Evolutionary conservation across 2,329 filamentous ascomycete genomes (phyloP).

Genomic region (Aspergillus viridinutans): DNA sequence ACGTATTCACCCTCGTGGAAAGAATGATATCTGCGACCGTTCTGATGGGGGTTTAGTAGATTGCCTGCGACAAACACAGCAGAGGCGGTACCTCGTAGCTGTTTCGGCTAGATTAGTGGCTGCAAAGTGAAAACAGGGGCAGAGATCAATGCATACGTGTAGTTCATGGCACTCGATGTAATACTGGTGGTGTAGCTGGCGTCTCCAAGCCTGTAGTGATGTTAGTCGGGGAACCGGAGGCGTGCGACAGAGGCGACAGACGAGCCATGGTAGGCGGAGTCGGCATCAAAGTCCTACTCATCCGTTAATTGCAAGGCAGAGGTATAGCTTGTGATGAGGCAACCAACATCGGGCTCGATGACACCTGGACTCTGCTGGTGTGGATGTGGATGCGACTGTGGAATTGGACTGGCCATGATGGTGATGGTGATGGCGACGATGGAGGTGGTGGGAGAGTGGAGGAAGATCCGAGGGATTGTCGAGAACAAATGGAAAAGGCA

Average conservation of each 20-base stretch:
- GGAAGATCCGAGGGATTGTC: not conserved
- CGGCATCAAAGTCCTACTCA: conserved; percentile 21
- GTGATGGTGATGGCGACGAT: not conserved
- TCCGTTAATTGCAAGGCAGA: not conserved
- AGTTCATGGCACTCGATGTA: conserved; percentile 28
- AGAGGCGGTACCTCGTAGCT: conserved; percentile 28
- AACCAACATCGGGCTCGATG: conserved; percentile 27
- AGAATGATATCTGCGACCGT: conserved; percentile 31
- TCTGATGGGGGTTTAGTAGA: conserved; percentile 13
- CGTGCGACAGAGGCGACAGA: conserved; percentile 12
- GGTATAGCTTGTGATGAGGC: not conserved
- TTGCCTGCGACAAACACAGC: not conserved
- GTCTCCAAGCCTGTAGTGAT: conserved; percentile 18
- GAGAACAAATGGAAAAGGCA: not conserved
- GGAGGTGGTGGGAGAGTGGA: not conserved
- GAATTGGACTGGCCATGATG: not conserved
- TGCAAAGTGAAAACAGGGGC: not conserved
- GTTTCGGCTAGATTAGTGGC: conserved; percentile 6
- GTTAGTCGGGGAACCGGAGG: not conserved
- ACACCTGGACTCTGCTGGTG: conserved; percentile 5
- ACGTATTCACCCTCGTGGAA: conserved; percentile 30
- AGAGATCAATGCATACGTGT: conserved; percentile 20
- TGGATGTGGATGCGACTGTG: not conserved
- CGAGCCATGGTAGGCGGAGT: conserved; percentile 25
- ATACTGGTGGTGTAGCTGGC: conserved; percentile 28